Base-by-base conservation (phyloP, 495 filamentous ascomycete species). In the Daldinia grandis region DNA sequence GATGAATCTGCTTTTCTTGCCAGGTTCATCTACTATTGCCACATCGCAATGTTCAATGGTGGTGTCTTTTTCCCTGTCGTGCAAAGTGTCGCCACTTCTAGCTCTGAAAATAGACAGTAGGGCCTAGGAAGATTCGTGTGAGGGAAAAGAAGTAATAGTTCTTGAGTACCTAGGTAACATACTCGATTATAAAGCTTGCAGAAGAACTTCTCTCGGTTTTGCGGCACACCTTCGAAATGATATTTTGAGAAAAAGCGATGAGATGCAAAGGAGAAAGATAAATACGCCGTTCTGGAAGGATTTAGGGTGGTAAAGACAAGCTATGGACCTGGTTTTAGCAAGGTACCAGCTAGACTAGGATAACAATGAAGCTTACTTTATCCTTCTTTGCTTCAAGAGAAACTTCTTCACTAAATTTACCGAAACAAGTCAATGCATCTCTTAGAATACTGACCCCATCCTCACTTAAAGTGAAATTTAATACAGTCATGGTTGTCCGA, bases 331-430 rank as follows among this genome's bases (percentile, higher is more conserved):
- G 51, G 54, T 68, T 47, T 47, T 53, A 68, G 61, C 28, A 55
- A 59, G 1, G 7, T 40, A 21, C n/a, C 12, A 24, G 21, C 24
- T 31, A 9, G 31, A 58, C 12, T 17, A 44, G 17, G 24, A 17
- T 7, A 53, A 65, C 47, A 15, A 49, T 19, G 30, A 51, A 21
- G 65, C 83, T 49, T 84, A 95, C 91, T 77, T 88, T 85, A 72
- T 93, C 88, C 47, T 85, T 85, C 69, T 88, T 87, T 7, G 94
- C 94, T 79, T 98, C 95, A 40, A 99, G 83, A 28, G 89, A 91
- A 9, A 98, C 91, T 47, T 88, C 89, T 68, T 99, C 95, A 76
- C 91, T 93, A 84, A 98, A 98, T 81, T 95, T 98, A 53, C 89
- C 85, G 28, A 99, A 87, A 78, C 95, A 98, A 56, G 87, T 80